Conservation (phyloP, 345 rosid species). For the Hibiscus mutabilis region DNA sequence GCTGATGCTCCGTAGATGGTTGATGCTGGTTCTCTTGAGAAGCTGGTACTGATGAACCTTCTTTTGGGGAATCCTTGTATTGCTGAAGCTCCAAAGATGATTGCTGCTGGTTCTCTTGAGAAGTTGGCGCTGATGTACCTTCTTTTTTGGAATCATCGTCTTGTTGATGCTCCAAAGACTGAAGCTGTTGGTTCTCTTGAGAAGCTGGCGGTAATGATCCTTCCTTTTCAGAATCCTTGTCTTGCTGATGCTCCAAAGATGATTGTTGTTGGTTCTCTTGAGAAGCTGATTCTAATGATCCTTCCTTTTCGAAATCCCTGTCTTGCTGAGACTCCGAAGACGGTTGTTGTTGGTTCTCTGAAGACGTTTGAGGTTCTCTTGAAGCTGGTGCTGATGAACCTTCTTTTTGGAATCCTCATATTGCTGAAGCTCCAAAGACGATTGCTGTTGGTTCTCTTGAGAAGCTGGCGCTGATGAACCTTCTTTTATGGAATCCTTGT, state of each 20-base stretch:
- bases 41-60: neutral
- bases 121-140: slow-evolving; percentile 15
- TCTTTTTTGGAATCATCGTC: slow-evolving; percentile 29
- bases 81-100: slow-evolving; percentile 25
- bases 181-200: no score
- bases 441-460: no score
- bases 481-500: no score
- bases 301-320: neutral
- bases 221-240: no score
- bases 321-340: slow-evolving; percentile 21
- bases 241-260: no score
- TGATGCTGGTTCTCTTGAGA: no score
- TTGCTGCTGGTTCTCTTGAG: neutral
- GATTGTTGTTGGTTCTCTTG: no score
- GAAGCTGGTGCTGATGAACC: neutral
- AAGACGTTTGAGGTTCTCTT: no score
- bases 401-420: slow-evolving; percentile 13
- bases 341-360: neutral
- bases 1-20: no score
- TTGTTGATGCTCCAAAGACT: neutral
- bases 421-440: neutral
- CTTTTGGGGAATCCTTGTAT: neutral
- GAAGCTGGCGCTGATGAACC: no score
- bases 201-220: no score
- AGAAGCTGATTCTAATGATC: neutral